Evolutionary conservation across 306 rosid genomes (phyloP).

Genomic region (Leucaena leucocephala): DNA sequence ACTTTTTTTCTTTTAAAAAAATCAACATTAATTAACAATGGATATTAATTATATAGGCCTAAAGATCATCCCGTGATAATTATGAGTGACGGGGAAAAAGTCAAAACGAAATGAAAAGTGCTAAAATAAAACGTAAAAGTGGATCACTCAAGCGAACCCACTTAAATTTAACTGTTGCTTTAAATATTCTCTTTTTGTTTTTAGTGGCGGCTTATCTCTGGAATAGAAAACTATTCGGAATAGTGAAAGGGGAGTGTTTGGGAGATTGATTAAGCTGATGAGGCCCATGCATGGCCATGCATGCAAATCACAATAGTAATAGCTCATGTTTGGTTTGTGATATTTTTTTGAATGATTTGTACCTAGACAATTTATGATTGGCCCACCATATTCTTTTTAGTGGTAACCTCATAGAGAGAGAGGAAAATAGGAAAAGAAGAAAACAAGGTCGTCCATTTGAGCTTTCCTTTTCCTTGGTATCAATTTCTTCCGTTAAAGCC

Average conservation of each 20-base stretch:
- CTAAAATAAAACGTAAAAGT: not conserved
- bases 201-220: not conserved
- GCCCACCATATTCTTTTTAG: constrained; percentile 30
- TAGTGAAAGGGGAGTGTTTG: not conserved
- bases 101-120: constrained; percentile 8
- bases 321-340: not conserved
- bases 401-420: constrained; percentile 7
- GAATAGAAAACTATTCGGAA: not conserved
- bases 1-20: not conserved
- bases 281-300: not conserved
- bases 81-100: not conserved
- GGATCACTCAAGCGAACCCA: not conserved
- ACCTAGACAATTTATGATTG: not conserved
- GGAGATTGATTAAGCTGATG: not conserved
- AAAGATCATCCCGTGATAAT: not conserved
- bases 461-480: constrained; percentile 21
- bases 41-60: not conserved
- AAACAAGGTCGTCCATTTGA: constrained; percentile 2
- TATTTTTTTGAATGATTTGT: constrained; percentile 14
- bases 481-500: constrained; percentile 15
- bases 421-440: not conserved
- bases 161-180: not conserved
- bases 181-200: not conserved
- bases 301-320: not conserved
- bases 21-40: not conserved